A percentile compares a stretch with the other conserved stretches of the same genome.
These are phyloP conservation scores for Euphorbia pulcherrima DNA, from an alignment of 345 rosid species.

Conservation along the genomic window DNA sequence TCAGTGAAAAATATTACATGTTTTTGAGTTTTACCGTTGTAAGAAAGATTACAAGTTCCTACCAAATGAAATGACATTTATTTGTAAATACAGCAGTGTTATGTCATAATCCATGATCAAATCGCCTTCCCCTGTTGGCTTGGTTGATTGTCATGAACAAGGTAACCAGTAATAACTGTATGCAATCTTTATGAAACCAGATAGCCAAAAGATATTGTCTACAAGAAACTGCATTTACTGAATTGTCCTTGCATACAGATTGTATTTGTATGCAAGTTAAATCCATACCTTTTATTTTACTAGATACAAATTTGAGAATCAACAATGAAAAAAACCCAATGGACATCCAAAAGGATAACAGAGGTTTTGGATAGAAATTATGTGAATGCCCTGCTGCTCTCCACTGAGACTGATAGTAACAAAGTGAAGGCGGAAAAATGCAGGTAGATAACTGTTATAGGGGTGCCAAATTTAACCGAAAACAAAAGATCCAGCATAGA, in stretches of 20 bases:
- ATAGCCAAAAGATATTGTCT: neutral
- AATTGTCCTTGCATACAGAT: neutral
- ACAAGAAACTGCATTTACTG: neutral
- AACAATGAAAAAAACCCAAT: neutral
- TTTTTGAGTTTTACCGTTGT: conserved; percentile 1
- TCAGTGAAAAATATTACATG: conserved; percentile 6
- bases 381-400: neutral
- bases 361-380: neutral
- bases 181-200: neutral
- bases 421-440: neutral
- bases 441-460: neutral
- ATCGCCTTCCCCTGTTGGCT: neutral
- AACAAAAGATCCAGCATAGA: too few relatives aligned
- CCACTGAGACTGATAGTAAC: neutral
- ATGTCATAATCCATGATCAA: conserved; percentile 1
- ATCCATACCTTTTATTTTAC: neutral
- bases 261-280: too few relatives aligned
- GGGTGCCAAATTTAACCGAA: too few relatives aligned
- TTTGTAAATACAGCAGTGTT: conserved; percentile 28
- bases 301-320: neutral
- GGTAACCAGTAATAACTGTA: neutral
- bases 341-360: neutral
- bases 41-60: conserved; percentile 1
- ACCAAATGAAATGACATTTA: conserved; percentile 9
- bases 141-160: neutral